Evolutionary conservation across 108 stramenopile genomes (phyloP), one percentile per base, ranked within the genome.

Genomic region (Nitzschia palea): DNA sequence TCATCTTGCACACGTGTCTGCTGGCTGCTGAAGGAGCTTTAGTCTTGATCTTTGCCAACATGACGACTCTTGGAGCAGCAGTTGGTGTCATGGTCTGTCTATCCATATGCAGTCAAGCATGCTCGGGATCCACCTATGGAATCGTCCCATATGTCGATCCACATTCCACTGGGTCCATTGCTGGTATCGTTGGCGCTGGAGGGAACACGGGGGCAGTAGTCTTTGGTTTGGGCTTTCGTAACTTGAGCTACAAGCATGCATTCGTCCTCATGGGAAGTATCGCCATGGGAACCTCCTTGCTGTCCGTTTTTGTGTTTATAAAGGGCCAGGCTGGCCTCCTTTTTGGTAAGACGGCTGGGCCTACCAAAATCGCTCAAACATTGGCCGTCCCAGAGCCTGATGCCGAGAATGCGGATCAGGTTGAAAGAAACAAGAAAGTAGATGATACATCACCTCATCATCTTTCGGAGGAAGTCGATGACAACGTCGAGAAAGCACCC

Each of bases 131-230:
- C 33, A 71, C 86, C 0, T 93, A 77, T 43, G 85, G 83, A 37
- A 93, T 94, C 74, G 93, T 94, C 29, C 93, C 93, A 45, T 94
- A 89, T 65, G 76, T 94, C 44, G 70, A 80, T 55, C 93, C 93
- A 12, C 72, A 80, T 36, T 68, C 79, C 33, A 90, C 88, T 23
- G 93, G 93, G 59, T 71, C 83, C 15, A 84, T 94, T 59, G 44
- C 87, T 18, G 92, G 89, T 55, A 83, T 94, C 66, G 77, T 94
- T 42, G 93, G 93, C 27, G 93, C 90, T 55, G 88, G 86, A 31
- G 84, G 82, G 30, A 85, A 85, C 67, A 48, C 55, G 15, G 84
- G 87, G 37, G 84, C 82, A 8, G 84, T 88, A 40, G 20, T 33
- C 47, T 88, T 89, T 50, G 83, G 78, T 50, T 53, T 86, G 48